Conservation (phyloP, 2,329 filamentous ascomycete species). For the Venturia asperata region DNA sequence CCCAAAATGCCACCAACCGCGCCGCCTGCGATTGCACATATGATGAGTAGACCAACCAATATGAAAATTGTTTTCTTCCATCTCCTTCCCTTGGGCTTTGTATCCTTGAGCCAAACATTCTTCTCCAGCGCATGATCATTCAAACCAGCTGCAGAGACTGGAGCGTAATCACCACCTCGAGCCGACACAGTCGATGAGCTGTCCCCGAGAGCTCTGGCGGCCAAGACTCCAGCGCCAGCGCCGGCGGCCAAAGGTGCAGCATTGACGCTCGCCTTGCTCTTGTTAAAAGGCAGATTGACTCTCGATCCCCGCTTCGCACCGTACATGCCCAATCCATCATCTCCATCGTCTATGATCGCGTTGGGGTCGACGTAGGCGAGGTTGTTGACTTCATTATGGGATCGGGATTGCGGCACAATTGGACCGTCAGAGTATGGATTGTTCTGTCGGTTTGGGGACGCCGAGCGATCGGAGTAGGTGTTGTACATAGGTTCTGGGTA, state of each 20-base stretch:
- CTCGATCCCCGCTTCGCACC: constrained; percentile 50
- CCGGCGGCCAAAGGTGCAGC: constrained; percentile 31
- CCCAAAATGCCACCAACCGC: constrained; percentile 65
- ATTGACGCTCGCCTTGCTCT: constrained; percentile 43
- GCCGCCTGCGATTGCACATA: constrained; percentile 66
- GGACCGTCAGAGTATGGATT: constrained; percentile 11
- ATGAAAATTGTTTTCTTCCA: constrained; percentile 62
- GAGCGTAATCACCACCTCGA: constrained; percentile 22
- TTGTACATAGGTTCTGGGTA: constrained; percentile 13
- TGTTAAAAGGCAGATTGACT: constrained; percentile 45
- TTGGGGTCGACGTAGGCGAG: constrained; percentile 62
- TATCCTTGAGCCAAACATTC: constrained; percentile 49
- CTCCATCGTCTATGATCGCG: constrained; percentile 78
- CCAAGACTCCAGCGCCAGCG: constrained; percentile 26
- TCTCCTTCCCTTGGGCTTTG: constrained; percentile 38
- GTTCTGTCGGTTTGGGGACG: constrained; percentile 5
- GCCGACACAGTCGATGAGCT: background rate
- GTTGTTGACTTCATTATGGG: constrained; percentile 45
- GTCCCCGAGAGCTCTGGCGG: background rate
- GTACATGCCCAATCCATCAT: constrained; percentile 63
- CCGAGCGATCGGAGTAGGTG: constrained; percentile 6
- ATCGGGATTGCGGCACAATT: constrained; percentile 24
- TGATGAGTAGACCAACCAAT: constrained; percentile 59
- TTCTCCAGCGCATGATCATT: constrained; percentile 22
- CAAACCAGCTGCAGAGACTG: constrained; percentile 28